Percentiles rank a stretch among this genome's conserved stretches.
Conservation (phyloP, 192 early-diverging fungal species). For the Phlyctochytrium arcticum region DNA sequence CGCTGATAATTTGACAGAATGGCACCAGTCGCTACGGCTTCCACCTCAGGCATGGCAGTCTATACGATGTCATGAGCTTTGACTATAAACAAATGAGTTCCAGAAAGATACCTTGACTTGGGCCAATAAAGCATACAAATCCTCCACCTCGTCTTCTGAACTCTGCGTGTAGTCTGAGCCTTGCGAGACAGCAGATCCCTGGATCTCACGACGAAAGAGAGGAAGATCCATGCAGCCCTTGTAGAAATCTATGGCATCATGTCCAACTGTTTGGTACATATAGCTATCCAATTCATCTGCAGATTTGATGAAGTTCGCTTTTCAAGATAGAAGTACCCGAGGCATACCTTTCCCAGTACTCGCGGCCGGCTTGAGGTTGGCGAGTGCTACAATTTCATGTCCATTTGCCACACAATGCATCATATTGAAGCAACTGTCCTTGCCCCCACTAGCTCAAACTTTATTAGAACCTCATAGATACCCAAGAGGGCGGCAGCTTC, state of each 20-base stretch:
- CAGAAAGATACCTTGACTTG: constrained; percentile 71
- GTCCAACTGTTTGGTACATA: constrained; percentile 97
- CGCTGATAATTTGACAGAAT: constrained; percentile 97
- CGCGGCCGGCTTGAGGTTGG: constrained; percentile 80
- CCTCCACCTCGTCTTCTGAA: constrained; percentile 89
- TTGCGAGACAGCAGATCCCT: constrained; percentile 62
- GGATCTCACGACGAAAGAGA: constrained; percentile 72
- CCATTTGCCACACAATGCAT: constrained; percentile 92
- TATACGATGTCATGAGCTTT: no score
- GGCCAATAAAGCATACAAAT: constrained; percentile 71
- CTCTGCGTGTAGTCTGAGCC: constrained; percentile 64
- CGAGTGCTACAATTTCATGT: constrained; percentile 89
- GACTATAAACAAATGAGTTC: no score
- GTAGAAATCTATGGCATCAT: constrained; percentile 79
- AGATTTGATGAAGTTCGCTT: not conserved
- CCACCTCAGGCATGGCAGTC: constrained; percentile 67
- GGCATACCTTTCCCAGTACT: constrained; percentile 53
- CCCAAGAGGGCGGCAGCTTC: no score
- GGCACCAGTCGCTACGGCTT: constrained; percentile 88
- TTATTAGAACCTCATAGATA: not conserved
- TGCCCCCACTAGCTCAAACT: constrained; percentile 64
- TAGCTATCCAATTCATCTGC: constrained; percentile 89
- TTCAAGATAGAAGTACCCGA: not conserved
- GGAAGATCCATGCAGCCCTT: constrained; percentile 81
- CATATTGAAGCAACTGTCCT: constrained; percentile 95